A percentile compares a stretch with the other conserved stretches of the same genome.
phyloP scores from a whole-genome alignment of 2,329 filamentous ascomycete species.

The Nannizziopsis barbatae region DNA sequence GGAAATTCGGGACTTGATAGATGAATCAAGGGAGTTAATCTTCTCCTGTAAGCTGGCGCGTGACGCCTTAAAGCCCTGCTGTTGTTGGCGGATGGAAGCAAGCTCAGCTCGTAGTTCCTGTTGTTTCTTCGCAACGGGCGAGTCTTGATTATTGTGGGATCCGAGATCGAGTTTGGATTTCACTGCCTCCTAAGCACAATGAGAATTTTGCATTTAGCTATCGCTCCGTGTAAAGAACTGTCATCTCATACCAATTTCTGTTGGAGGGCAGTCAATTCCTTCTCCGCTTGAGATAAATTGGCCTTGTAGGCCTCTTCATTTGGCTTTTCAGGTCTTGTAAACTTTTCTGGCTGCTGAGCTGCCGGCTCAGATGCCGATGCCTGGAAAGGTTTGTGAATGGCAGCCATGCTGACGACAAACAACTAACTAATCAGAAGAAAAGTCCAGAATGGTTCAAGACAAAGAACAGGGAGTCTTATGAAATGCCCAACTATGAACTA shows the following conservation, averaged over 20 bases:
- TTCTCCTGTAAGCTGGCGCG: constrained; percentile 71
- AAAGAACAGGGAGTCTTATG: neutral
- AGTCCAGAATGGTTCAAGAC: neutral
- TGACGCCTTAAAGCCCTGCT: constrained; percentile 74
- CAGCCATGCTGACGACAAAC: constrained; percentile 31
- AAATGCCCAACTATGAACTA: neutral
- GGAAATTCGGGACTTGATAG: constrained; percentile 69
- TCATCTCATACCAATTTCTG: constrained; percentile 49
- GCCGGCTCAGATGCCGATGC: constrained; percentile 29
- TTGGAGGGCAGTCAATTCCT: constrained; percentile 69
- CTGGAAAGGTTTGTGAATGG: constrained; percentile 19
- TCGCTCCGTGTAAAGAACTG: constrained; percentile 5
- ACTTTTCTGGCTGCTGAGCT: constrained; percentile 16
- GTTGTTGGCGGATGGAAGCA: constrained; percentile 73
- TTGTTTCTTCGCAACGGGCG: constrained; percentile 68
- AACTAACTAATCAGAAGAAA: constrained; percentile 19
- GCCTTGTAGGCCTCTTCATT: constrained; percentile 77
- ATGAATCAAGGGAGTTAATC: constrained; percentile 83
- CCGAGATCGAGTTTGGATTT: constrained; percentile 81
- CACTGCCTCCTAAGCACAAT: constrained; percentile 60
- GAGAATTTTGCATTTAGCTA: constrained; percentile 6
- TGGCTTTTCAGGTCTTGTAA: constrained; percentile 65
- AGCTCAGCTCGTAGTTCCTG: constrained; percentile 74
- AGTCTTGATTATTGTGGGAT: constrained; percentile 70
- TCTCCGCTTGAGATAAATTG: constrained; percentile 68